These are phyloP conservation scores for Panicum miliaceum DNA, from an alignment of 176 grass and related monocot genomes.

Conservation along the genomic window DNA sequence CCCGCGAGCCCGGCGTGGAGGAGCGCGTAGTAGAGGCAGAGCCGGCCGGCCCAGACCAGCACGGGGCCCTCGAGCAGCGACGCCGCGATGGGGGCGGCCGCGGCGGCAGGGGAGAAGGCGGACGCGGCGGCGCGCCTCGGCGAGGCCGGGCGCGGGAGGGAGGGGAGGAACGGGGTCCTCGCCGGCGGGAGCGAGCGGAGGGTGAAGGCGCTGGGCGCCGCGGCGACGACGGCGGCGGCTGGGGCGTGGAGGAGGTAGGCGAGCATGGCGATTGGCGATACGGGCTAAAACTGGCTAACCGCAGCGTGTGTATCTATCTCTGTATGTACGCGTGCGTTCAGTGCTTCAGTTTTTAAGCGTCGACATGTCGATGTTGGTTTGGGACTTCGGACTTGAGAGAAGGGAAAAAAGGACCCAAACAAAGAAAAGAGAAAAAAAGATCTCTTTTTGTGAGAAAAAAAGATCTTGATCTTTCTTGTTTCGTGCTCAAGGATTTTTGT, in stretches of 20 bases:
- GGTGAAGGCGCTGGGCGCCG: constrained; percentile 48
- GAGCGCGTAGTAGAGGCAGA: constrained; percentile 92
- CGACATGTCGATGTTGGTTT: background rate
- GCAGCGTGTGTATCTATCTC: background rate
- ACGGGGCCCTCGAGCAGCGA: constrained; percentile 82
- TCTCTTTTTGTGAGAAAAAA: background rate
- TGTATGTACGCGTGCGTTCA: background rate
- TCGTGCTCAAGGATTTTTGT: constrained; percentile 7
- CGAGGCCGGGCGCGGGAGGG: constrained; percentile 35
- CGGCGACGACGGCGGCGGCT: constrained; percentile 36
- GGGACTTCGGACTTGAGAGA: background rate
- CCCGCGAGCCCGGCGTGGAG: constrained; percentile 80
- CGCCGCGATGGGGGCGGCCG: constrained; percentile 54
- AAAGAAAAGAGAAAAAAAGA: background rate
- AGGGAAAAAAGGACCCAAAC: background rate
- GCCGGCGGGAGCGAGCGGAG: constrained; percentile 33
- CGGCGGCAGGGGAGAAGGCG: constrained; percentile 13
- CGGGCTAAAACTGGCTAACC: background rate
- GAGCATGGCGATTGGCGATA: constrained; percentile 58
- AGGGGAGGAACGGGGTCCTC: constrained; percentile 63
- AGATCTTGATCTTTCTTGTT: background rate
- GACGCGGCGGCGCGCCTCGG: constrained; percentile 38
- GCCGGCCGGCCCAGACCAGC: constrained; percentile 77
- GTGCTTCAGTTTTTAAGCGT: constrained; percentile 20
- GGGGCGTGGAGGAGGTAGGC: constrained; percentile 57